Conservation (phyloP, 768 basidiomycete species). For the Boletus rubescentipes region DNA sequence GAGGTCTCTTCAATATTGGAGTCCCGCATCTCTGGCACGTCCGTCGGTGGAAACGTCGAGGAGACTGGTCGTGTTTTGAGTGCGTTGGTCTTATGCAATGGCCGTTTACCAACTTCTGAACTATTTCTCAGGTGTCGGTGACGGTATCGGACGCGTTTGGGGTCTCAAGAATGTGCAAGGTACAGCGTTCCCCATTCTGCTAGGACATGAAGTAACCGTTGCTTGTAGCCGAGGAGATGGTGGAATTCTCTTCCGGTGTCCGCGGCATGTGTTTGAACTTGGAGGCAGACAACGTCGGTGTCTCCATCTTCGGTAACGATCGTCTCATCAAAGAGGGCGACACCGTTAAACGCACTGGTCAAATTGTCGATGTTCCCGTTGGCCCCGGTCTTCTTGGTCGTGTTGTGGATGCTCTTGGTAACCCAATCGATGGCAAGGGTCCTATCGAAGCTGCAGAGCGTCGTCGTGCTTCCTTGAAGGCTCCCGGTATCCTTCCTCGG, state of each 20-base stretch:
- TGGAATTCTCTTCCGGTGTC: conserved; percentile 99
- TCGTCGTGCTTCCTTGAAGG: conserved; percentile 97
- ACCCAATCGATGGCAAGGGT: conserved; percentile 99
- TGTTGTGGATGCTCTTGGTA: conserved; percentile 99
- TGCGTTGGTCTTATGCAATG: conserved; percentile 41
- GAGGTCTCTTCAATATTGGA: conserved; percentile 99
- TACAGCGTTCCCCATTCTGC: conserved; percentile 32
- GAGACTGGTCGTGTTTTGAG: conserved; percentile 99
- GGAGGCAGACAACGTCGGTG: conserved; percentile 99
- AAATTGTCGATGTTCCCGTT: conserved; percentile 99
- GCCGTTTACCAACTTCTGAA: conserved; percentile 6
- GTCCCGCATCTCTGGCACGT: conserved; percentile 92
- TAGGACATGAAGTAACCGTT: not conserved
- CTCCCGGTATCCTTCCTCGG: conserved; percentile 98
- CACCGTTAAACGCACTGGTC: conserved; percentile 99
- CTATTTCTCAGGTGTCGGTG: conserved; percentile 79
- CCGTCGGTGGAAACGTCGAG: conserved; percentile 91
- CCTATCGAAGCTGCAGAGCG: conserved; percentile 93
- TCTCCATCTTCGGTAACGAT: conserved; percentile 98
- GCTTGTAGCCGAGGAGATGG: conserved; percentile 95
- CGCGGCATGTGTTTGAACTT: conserved; percentile 99
- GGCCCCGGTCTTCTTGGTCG: conserved; percentile 96
- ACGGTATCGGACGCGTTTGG: conserved; percentile 99
- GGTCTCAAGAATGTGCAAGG: conserved; percentile 99
- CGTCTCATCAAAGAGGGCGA: conserved; percentile 99